phyloP scores from a whole-genome alignment of 2,329 filamentous ascomycete species.

The Plenodomus biglobosus region DNA sequence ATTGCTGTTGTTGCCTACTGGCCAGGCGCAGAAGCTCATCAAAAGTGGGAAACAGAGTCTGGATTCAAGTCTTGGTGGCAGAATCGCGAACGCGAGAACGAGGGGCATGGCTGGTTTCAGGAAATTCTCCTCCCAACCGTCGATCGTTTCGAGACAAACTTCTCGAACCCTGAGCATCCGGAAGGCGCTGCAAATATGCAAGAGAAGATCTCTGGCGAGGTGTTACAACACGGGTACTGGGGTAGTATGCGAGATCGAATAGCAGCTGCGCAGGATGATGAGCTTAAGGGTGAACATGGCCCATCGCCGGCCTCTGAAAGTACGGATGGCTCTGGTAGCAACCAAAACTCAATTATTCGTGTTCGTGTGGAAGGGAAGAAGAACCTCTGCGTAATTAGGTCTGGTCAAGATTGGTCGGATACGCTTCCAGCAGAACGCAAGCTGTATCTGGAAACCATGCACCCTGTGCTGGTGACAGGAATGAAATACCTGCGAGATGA shows the following conservation, averaged over 20 bases:
- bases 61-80: slow-evolving; percentile 48
- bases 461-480: slow-evolving; percentile 48
- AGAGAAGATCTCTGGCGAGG: slow-evolving; percentile 39
- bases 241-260: slow-evolving; percentile 52
- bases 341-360: slow-evolving; percentile 11
- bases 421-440: slow-evolving; percentile 47
- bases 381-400: slow-evolving; percentile 51
- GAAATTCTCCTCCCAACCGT: slow-evolving; percentile 48
- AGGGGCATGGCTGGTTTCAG: slow-evolving; percentile 47
- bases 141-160: slow-evolving; percentile 51
- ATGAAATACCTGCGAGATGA: slow-evolving; percentile 51
- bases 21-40: slow-evolving; percentile 31
- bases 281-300: slow-evolving; percentile 28
- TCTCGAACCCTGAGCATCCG: slow-evolving; percentile 41
- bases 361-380: slow-evolving; percentile 42
- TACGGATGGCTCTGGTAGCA: background rate
- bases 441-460: slow-evolving; percentile 51
- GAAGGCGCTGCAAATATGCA: slow-evolving; percentile 50
- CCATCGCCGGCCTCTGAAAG: slow-evolving; percentile 6
- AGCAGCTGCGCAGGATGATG: slow-evolving; percentile 44
- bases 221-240: slow-evolving; percentile 52
- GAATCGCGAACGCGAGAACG: slow-evolving; percentile 22
- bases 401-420: slow-evolving; percentile 51
- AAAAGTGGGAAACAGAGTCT: slow-evolving; percentile 37
- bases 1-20: slow-evolving; percentile 47